Evolutionary conservation across 2,329 filamentous ascomycete species (phyloP).

Genomic region (Talaromyces sp.): DNA sequence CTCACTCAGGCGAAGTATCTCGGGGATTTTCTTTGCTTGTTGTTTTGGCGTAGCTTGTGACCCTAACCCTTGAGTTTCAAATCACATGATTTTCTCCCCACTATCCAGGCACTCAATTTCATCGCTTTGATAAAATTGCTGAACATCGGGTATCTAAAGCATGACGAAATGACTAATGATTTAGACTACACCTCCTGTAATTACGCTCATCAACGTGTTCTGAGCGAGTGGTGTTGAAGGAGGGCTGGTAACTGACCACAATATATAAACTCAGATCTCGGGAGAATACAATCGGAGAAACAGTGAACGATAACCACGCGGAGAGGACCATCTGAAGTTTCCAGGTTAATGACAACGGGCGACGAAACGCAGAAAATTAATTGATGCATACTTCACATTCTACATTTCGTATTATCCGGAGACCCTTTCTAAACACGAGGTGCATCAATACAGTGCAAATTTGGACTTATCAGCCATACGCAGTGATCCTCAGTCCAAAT

Average conservation of each 20-base stretch:
- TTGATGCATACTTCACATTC: not conserved
- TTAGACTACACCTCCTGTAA: not conserved
- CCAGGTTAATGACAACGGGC: not conserved
- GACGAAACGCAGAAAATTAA: not conserved
- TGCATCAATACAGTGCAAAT: not conserved
- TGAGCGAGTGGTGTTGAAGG: not conserved
- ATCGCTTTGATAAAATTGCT: no score
- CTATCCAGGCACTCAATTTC: not conserved
- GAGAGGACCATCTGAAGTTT: no score
- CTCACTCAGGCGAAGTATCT: not conserved
- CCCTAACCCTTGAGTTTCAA: not conserved
- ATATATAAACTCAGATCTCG: not conserved
- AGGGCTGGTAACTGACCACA: not conserved
- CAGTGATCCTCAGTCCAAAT: not conserved
- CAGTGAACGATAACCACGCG: no score
- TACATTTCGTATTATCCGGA: not conserved
- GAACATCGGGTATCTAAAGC: not conserved
- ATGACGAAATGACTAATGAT: not conserved
- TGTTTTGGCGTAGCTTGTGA: not conserved
- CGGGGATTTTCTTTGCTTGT: no score
- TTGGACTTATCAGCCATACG: not conserved
- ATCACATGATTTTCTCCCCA: slow-evolving; percentile 11
- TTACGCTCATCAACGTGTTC: no score
- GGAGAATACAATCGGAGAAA: no score
- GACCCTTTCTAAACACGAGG: not conserved